Evolutionary conservation across 768 basidiomycete genomes (phyloP), one percentile per base, ranked within the genome.

Genomic region (Tephrocybe rancida): DNA sequence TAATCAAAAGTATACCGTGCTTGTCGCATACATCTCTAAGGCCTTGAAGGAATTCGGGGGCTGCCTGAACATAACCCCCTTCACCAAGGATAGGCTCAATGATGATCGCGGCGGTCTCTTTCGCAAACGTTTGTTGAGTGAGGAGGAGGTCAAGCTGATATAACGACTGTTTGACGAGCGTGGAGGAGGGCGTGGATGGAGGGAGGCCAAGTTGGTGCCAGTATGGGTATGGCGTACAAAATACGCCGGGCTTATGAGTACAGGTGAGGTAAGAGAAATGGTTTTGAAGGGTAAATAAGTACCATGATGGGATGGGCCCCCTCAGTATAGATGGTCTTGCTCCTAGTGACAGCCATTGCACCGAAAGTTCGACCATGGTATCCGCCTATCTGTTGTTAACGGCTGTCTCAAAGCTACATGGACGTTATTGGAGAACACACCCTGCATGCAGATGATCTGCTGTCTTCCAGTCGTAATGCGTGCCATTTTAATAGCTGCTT

Each of bases 301-400:
- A 88, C 93, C 91, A 98, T 94, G 49, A 94, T 73, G 3, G 95
- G 92, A 39, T 80, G 81, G 51, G 80, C 77, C 5, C 90, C 88
- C 60, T 86, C 81, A 25, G 86, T 87, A 67, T 97, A 98, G 41
- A 92, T 76, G 0, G 94, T 96, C 76, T 98, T 98, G 73, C 89
- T 92, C 64, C 82, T 86, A n/a, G 94, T 98, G 32, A 98, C 74
- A 3, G 90, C 90, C 86, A 95, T 93, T 0, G 93, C 88, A 24
- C 94, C 95, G 61, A 83, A 93, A 1, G 95, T 98, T 38, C 95
- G 83, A 3, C 95, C 95, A 65, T 98, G 95, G 72, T 90, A 97
- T 7, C 79, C 87, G 53, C 87, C 85, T 84, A 54, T 21, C 49
- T 16, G 13, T 27, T 14, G 41, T 44, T 27, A 37, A 9, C 11